These are phyloP conservation scores for Acacia crassicarpa DNA, from an alignment of 306 rosid species.

Conservation along the genomic window DNA sequence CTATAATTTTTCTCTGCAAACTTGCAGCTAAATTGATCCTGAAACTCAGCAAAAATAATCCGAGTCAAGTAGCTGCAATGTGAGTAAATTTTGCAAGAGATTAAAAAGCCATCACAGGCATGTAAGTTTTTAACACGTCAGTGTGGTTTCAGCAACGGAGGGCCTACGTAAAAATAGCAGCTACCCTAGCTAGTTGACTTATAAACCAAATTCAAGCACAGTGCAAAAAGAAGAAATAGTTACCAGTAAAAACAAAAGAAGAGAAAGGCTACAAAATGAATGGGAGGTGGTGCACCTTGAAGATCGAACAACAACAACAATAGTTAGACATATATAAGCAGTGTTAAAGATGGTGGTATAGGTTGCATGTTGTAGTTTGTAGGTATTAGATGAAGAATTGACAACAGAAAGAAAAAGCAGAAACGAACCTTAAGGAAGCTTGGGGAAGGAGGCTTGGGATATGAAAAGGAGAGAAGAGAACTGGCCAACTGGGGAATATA, in stretches of 20 bases:
- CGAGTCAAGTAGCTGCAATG: neutral
- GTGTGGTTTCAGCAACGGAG: slow-evolving; percentile 4
- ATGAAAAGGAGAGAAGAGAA: slow-evolving; percentile 19
- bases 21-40: neutral
- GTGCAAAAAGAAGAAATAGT: neutral
- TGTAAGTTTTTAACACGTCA: neutral
- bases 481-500: neutral
- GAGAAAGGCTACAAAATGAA: neutral
- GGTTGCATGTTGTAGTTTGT: neutral
- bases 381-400: neutral
- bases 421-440: slow-evolving; percentile 33
- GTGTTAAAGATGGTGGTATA: neutral
- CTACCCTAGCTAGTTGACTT: slow-evolving; percentile 21
- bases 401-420: neutral
- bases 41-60: neutral
- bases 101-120: neutral
- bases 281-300: slow-evolving; percentile 19
- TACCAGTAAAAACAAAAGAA: slow-evolving; percentile 19
- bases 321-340: neutral
- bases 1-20: neutral
- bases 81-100: neutral
- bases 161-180: neutral
- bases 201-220: slow-evolving; percentile 13
- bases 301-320: neutral
- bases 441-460: slow-evolving; percentile 19